phyloP scores from a whole-genome alignment of 169 alveolate genomes.

The Plasmodium fragile region DNA sequence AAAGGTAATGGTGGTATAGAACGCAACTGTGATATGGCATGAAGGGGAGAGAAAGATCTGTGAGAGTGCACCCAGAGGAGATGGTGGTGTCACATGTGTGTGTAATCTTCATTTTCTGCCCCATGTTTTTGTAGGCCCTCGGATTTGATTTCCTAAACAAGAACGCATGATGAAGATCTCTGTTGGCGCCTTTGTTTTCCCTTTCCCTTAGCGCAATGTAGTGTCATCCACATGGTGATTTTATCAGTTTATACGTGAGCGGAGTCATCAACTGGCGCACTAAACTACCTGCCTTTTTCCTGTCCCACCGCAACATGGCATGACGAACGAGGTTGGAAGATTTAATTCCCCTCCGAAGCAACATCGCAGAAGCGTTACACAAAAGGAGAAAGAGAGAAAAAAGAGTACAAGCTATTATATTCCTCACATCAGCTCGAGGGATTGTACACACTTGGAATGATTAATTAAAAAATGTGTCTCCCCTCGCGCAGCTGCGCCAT shows the following conservation, averaged over 20 bases:
- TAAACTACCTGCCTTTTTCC: no score
- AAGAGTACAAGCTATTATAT: not conserved
- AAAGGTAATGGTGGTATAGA: conserved; percentile 32
- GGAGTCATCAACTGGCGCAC: not conserved
- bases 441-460: not conserved
- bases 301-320: no score
- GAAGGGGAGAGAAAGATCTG: no score
- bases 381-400: not conserved
- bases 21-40: not conserved
- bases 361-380: not conserved
- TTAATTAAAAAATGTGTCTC: not conserved
- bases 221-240: not conserved
- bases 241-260: not conserved
- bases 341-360: no score
- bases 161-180: conserved; percentile 9
- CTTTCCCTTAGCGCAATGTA: not conserved
- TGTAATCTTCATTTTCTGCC: not conserved
- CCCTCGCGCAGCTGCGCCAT: not conserved
- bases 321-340: no score
- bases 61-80: not conserved
- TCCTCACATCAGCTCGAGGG: not conserved
- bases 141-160: conserved; percentile 76
- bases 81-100: not conserved
- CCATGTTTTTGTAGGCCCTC: conserved; percentile 34
- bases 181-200: not conserved